phyloP scores from a whole-genome alignment of 2,329 filamentous ascomycete species.

The Fusarium sp. region DNA sequence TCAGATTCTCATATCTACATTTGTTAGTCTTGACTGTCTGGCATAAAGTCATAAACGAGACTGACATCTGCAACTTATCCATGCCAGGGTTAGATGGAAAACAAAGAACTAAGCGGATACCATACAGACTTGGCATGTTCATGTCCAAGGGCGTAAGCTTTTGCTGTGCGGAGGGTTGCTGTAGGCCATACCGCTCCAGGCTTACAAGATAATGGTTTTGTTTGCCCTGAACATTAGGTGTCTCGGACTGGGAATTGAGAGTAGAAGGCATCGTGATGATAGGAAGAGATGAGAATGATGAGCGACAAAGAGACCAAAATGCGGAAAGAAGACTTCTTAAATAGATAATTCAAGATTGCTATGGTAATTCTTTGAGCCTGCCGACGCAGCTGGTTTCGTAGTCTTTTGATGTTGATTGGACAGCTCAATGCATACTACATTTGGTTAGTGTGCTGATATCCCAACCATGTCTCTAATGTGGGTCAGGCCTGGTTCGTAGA shows the following conservation, averaged over 20 bases:
- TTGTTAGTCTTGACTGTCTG: background rate
- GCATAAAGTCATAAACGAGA: background rate
- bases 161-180: background rate
- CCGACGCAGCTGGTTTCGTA: background rate
- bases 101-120: background rate
- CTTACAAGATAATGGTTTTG: background rate
- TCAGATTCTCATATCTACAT: background rate
- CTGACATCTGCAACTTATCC: background rate
- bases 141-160: background rate
- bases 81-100: background rate
- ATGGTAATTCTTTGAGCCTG: no score
- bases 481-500: no score
- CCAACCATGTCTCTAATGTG: no score
- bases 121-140: background rate
- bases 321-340: background rate
- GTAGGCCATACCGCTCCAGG: background rate
- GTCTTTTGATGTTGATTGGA: background rate
- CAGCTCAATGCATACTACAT: background rate
- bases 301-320: no score
- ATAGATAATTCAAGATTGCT: background rate
- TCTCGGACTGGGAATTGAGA: background rate
- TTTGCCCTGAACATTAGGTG: background rate
- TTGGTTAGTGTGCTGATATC: background rate
- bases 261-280: background rate
- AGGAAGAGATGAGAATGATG: no score